A percentile compares a stretch with the other conserved stretches of the same genome.
These are phyloP conservation scores for Boletus semigastroideus DNA, from an alignment of 1,284 basidiomycete species.

Conservation along the genomic window DNA sequence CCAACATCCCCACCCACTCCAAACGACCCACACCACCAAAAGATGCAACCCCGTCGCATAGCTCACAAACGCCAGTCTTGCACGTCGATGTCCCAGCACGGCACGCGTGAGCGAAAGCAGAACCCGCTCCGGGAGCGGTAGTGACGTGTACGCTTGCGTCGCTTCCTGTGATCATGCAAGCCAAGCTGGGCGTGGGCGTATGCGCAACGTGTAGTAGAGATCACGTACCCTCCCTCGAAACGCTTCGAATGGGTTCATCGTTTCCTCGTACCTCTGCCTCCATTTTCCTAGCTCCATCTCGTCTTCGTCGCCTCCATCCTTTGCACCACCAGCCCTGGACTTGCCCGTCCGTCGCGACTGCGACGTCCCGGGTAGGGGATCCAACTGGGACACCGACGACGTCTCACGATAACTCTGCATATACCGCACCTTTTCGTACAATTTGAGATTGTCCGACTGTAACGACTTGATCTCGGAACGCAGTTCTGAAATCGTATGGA, in stretches of 20 bases:
- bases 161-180: conserved; percentile 67
- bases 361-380: conserved; percentile 59
- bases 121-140: conserved; percentile 90
- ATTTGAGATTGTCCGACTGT: conserved; percentile 90
- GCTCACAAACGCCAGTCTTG: conserved; percentile 77
- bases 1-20: conserved; percentile 56
- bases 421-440: conserved; percentile 96
- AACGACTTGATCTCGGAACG: conserved; percentile 85
- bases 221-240: conserved; percentile 89
- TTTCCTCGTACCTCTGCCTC: conserved; percentile 89
- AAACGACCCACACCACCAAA: conserved; percentile 77
- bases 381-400: conserved; percentile 58
- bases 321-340: conserved; percentile 81
- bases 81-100: conserved; percentile 85
- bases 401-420: conserved; percentile 92
- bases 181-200: not conserved
- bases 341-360: conserved; percentile 12
- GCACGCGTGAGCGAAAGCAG: conserved; percentile 83
- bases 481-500: conserved; percentile 89
- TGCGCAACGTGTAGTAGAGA: not conserved
- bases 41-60: conserved; percentile 81
- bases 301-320: conserved; percentile 60
- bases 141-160: conserved; percentile 83
- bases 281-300: conserved; percentile 92
- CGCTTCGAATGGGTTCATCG: conserved; percentile 96